phyloP scores from a whole-genome alignment of 768 basidiomycete genomes.

The Hirschioporus abietinus region DNA sequence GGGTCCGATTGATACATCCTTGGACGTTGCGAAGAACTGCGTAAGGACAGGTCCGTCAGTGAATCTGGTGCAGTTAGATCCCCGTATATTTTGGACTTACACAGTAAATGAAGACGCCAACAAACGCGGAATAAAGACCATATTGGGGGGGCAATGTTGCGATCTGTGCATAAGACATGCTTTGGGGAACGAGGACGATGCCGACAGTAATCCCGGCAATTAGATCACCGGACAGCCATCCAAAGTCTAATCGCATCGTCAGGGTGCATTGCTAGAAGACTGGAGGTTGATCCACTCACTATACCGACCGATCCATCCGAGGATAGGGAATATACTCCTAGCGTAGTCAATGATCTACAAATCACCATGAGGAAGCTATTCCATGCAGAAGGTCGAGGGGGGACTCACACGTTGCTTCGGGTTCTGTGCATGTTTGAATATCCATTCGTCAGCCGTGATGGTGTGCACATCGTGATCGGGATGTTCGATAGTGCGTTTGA shows the following conservation, averaged over 20 bases:
- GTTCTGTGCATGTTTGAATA: slow-evolving; percentile 33
- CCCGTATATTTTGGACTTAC: slow-evolving; percentile 35
- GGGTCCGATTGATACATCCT: slow-evolving; percentile 99
- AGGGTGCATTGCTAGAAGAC: background rate
- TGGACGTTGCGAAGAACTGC: slow-evolving; percentile 92
- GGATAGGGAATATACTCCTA: slow-evolving; percentile 72
- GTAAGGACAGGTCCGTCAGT: background rate
- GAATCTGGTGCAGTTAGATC: background rate
- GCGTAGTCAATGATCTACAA: slow-evolving; percentile 60
- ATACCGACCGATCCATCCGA: slow-evolving; percentile 83
- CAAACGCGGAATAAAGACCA: slow-evolving; percentile 85
- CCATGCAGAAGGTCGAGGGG: slow-evolving; percentile 4
- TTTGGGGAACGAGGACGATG: slow-evolving; percentile 91
- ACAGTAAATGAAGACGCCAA: slow-evolving; percentile 81
- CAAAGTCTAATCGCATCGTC: slow-evolving; percentile 42
- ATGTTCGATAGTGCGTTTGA: slow-evolving; percentile 54
- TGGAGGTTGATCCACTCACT: slow-evolving; percentile 40
- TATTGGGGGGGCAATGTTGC: slow-evolving; percentile 37
- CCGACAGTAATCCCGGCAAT: slow-evolving; percentile 93
- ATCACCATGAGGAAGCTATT: slow-evolving; percentile 4
- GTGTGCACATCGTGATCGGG: slow-evolving; percentile 57
- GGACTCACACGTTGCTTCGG: slow-evolving; percentile 47
- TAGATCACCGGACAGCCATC: slow-evolving; percentile 82
- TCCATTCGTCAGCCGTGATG: slow-evolving; percentile 54
- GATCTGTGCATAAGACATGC: slow-evolving; percentile 84